These are phyloP conservation scores for Cyberlindnera subsufficiens DNA, from an alignment of 805 yeast species.

Conservation along the genomic window DNA sequence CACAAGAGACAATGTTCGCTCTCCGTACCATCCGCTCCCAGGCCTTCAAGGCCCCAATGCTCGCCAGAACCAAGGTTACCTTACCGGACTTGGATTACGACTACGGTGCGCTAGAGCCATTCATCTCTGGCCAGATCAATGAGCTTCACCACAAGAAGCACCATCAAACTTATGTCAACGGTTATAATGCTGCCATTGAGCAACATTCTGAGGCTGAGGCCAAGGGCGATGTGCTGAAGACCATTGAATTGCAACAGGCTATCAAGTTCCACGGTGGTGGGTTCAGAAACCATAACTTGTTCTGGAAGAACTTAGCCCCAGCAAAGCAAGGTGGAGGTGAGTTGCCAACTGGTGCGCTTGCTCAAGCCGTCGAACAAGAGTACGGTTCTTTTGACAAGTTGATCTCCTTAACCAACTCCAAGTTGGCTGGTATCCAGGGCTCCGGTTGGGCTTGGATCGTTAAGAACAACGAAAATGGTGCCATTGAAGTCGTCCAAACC, in stretches of 20 bases:
- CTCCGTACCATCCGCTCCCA: slow-evolving; percentile 22
- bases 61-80: slow-evolving; percentile 55
- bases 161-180: slow-evolving; percentile 87
- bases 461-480: slow-evolving; percentile 70
- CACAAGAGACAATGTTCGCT: slow-evolving; percentile 15
- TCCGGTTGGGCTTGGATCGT: slow-evolving; percentile 94
- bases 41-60: slow-evolving; percentile 16
- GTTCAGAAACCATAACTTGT: slow-evolving; percentile 74
- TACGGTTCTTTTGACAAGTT: slow-evolving; percentile 72
- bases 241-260: slow-evolving; percentile 61
- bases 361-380: slow-evolving; percentile 51
- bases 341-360: slow-evolving; percentile 48
- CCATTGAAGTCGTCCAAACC: slow-evolving; percentile 74
- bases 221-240: slow-evolving; percentile 51
- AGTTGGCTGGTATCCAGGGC: slow-evolving; percentile 86
- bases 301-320: slow-evolving; percentile 88
- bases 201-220: slow-evolving; percentile 61
- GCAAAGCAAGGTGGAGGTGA: slow-evolving; percentile 71
- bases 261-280: slow-evolving; percentile 95
- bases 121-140: slow-evolving; percentile 80
- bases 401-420: slow-evolving; percentile 55
- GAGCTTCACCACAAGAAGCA: slow-evolving; percentile 86
- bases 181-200: slow-evolving; percentile 74
- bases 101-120: slow-evolving; percentile 81
- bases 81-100: slow-evolving; percentile 82